Conservation (phyloP, 2,329 filamentous ascomycete genomes). For the Daldinia eschscholtzii region DNA sequence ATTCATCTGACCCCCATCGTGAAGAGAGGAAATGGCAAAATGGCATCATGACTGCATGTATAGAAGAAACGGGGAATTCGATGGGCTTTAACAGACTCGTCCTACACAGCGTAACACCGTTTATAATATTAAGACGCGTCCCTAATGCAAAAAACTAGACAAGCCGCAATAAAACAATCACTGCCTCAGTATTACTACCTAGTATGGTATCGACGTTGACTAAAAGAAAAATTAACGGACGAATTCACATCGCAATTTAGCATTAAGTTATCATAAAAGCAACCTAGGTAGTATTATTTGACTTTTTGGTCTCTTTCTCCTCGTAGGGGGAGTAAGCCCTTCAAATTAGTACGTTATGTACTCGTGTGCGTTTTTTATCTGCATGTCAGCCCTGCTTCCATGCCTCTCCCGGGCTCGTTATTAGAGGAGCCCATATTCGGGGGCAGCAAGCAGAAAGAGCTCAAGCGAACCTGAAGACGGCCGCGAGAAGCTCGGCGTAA, state of each 20-base stretch:
- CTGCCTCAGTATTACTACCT: neutral
- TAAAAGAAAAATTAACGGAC: neutral
- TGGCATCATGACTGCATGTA: neutral
- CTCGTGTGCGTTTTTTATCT: conserved; percentile 23
- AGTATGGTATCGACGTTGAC: neutral
- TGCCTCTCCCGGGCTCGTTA: conserved; percentile 18
- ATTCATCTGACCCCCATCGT: too few relatives aligned
- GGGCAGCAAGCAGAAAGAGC: conserved; percentile 23
- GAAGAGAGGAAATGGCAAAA: neutral
- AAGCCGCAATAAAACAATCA: neutral
- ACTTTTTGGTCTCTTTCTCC: conserved; percentile 32
- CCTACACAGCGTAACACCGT: neutral
- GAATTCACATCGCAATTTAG: conserved; percentile 1
- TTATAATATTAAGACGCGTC: neutral
- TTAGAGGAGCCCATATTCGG: conserved; percentile 8
- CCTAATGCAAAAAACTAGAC: too few relatives aligned
- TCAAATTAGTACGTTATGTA: conserved; percentile 24
- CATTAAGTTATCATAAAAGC: conserved; percentile 24
- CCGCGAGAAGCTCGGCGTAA: conserved; percentile 19
- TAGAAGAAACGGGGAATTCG: neutral
- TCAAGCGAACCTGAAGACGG: neutral
- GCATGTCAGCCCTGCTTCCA: conserved; percentile 4
- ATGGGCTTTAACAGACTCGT: neutral
- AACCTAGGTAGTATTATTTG: conserved; percentile 39
- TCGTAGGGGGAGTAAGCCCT: conserved; percentile 20